Evolutionary conservation across 2,329 filamentous ascomycete species (phyloP), one percentile per base, ranked within the genome.

Genomic region (Huntiella bhutanensis): DNA sequence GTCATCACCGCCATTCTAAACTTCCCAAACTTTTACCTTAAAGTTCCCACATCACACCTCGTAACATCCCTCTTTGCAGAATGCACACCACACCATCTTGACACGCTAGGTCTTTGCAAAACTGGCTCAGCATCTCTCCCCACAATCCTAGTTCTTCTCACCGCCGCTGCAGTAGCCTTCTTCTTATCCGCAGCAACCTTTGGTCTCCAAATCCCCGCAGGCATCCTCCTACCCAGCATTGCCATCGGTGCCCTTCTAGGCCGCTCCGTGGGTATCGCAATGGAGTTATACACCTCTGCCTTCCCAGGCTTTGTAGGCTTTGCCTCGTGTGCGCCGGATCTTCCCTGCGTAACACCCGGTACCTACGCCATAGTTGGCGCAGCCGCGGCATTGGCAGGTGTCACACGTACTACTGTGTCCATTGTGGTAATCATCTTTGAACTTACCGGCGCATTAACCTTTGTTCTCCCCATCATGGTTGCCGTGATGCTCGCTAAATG

Each of bases 401-500:
- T 92, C 33, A 96, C 88, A 13, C 77, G 88, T 54, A 92, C 98
- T 78, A 98, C 91, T 0, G 86, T 95, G 8, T 95, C 87, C 10
- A 95, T 98, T 53, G 88, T 98, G 4, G 91, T 96, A 56, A 98
- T 98, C 64, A 95, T 95, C 82, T 98, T 98, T 57, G 91, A 98
- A 65, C 77, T 98, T 47, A 98, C 91, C 0, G 91, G 91, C 45
- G 91, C 91, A 1, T 71, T 98, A 22, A 93, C 86, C 1, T 96
- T 96, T 58, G 88, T 98, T 42, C 75, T 98, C 5, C 91, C 91
- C 46, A 98, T 96, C 61, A 98, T 98, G 91, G 83, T 98, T 52
- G 86, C 87, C 38, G 91, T 98, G 57, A 93, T 98, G 87, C 71
- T 96, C 39, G 83, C 83, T 52, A 98, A 98, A 65, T 98, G 91